Evolutionary conservation across 148 eudicot species (phyloP).

Genomic region (Oxyria digyna): DNA sequence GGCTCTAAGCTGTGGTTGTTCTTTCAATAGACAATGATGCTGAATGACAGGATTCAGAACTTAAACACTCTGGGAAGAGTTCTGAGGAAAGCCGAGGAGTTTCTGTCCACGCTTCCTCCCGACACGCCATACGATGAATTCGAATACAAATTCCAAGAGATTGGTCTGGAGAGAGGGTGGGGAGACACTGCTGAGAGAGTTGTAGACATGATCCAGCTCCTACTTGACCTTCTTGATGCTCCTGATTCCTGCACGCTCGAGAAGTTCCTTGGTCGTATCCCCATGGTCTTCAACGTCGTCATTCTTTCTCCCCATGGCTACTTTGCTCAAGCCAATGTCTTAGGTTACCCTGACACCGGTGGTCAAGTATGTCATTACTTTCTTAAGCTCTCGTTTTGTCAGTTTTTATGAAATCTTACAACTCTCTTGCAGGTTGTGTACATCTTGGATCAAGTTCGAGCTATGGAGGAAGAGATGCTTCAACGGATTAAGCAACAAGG

Average conservation of each 20-base stretch:
- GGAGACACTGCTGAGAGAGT: conserved; percentile 82
- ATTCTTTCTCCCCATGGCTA: conserved; percentile 96
- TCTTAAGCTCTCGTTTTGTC: neutral
- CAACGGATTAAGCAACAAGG: conserved; percentile 90
- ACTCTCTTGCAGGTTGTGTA: conserved; percentile 51
- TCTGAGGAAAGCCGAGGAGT: conserved; percentile 61
- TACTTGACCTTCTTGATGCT: conserved; percentile 88
- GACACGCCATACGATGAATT: conserved; percentile 72
- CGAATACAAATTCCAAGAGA: conserved; percentile 78
- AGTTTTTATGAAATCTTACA: neutral
- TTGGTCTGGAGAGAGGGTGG: conserved; percentile 97
- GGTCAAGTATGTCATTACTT: conserved; percentile 46
- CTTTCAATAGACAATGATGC: conserved; percentile 57
- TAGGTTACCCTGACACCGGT: conserved; percentile 98
- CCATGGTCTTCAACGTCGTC: conserved; percentile 95
- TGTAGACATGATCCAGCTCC: conserved; percentile 66
- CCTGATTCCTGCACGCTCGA: conserved; percentile 93
- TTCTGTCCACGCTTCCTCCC: conserved; percentile 43
- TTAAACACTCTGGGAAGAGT: conserved; percentile 55
- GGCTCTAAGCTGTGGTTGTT: neutral
- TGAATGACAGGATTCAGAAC: conserved; percentile 74
- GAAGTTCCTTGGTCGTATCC: conserved; percentile 76
- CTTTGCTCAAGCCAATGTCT: conserved; percentile 91
- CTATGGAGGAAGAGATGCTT: conserved; percentile 92
- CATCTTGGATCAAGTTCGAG: conserved; percentile 97